Base-by-base conservation (phyloP, 345 rosid species). In the Citrus hindsii region DNA sequence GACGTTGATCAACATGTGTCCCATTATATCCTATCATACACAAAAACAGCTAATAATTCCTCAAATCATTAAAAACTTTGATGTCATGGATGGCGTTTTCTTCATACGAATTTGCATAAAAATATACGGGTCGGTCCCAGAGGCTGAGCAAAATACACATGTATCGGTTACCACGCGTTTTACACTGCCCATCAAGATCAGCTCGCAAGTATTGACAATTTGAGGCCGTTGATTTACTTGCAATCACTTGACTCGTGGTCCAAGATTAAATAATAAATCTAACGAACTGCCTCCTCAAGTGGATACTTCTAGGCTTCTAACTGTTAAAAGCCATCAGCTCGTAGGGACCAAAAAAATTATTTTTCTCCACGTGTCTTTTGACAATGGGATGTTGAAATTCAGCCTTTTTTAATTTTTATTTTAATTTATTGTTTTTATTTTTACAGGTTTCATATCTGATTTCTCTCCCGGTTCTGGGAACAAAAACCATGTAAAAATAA, bases 291-390 rank as follows among this genome's bases (percentile, higher is more conserved):
- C 32, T 6, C 22, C 16, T 32, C 75, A 61, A 56, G 27, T 61
- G 79, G 76, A 79, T n/a, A 32, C 25, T 58, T 40, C 30, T 30
- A 9, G 24, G 16, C 55, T n/a, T 30, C 51, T 21, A 32, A 35
- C 55, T 56, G 74, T 30, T 24, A 32, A 38, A 27, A 16, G 56
- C 55, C 27, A 0, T 27, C 51, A 58, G 40, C 9, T 35, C 16
- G 64, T 69, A 71, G 82, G 79, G 12, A 69, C 80, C 37, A 0
- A 25, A 24, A 35, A 25, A 78, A 75, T 60, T 5, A 6, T 1
- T 13, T 7, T 4, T 8, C 18, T 28, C 82, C 85, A 79, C 83
- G 81, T 77, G 79, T 63, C 70, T 32, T 3, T 19, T 53, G 56
- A 67, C 48, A 24, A 59, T 58, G 8, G 37, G 48, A 35, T 56